Base-by-base conservation (phyloP, 2,329 filamentous ascomycete species). In the Fusarium cicatricum region DNA sequence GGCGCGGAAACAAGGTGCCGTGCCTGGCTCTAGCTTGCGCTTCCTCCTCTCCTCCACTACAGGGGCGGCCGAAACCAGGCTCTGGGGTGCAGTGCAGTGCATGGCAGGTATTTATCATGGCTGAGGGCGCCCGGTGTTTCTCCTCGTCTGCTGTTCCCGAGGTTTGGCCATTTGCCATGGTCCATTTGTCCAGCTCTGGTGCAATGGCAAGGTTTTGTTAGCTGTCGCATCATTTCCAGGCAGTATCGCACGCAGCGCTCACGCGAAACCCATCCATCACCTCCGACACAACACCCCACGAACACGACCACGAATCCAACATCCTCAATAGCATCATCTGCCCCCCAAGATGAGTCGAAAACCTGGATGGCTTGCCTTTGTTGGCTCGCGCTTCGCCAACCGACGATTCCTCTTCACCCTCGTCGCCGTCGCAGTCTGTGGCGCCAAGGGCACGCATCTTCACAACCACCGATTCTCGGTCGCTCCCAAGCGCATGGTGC, bases 371-470 rank as follows among this genome's bases (percentile, higher is more conserved):
- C 37, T 58, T 15, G 60, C 51, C 5, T 39, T 45, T 23, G n/a
- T 59, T 37, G 56, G 29, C 40, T 67, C 64, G 19, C 70, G 66
- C 8, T 58, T 71, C 19, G 69, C 65, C 21, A 73, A 68, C 53
- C 62, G 65, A 43, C 66, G 67, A 7, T 71, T 74, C 39, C 59
- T 73, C 50, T 76, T 74, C 47, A 61, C 72, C 11, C 54, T 74
- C 28, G 65, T 67, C 33, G 65, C 65, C n/a, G 51, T 73, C 55
- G 64, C 72, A 15, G 51, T 73, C 46, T 56, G 71, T 29, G 62
- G 62, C 34, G 70, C 71, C 23, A 75, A 75, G 48, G 54, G 62
- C 7, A 58, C 70, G 3, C 74, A 75, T 50, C 59, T 75, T 31
- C 68, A 70, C 47, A 72, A 67, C 29, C 71, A 76, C 26, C 54